A percentile compares a stretch with the other conserved stretches of the same genome.
Evolutionary conservation across 2,329 filamentous ascomycete species (phyloP).

Genomic region (Apiospora hydei): DNA sequence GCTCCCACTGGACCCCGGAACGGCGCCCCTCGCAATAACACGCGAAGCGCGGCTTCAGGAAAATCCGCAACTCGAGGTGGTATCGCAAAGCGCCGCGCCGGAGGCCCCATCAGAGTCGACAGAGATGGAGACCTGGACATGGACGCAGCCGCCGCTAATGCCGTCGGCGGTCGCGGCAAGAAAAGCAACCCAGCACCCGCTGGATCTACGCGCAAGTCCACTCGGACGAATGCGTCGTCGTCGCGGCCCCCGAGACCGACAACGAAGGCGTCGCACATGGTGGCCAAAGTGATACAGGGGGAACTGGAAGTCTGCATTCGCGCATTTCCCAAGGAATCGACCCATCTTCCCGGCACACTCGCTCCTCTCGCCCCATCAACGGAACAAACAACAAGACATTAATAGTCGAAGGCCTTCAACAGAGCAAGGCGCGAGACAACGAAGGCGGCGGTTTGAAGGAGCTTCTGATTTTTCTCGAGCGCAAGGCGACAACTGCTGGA

Average conservation of each 20-base stretch:
- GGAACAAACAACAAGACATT: slow-evolving; percentile 47
- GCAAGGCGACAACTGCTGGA: slow-evolving; percentile 67
- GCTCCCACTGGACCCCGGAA: slow-evolving; percentile 34
- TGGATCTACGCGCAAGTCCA: slow-evolving; percentile 30
- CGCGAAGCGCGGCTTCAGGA: slow-evolving; percentile 31
- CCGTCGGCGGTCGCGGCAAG: slow-evolving; percentile 38
- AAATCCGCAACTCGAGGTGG: slow-evolving; percentile 46
- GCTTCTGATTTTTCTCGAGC: slow-evolving; percentile 73
- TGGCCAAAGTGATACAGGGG: slow-evolving; percentile 52
- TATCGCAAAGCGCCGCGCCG: slow-evolving; percentile 57
- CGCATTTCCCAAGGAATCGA: slow-evolving; percentile 45
- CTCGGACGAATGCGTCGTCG: slow-evolving; percentile 31
- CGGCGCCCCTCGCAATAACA: slow-evolving; percentile 25
- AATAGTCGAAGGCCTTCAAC: slow-evolving; percentile 67
- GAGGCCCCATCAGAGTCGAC: slow-evolving; percentile 50
- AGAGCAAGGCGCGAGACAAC: slow-evolving; percentile 73
- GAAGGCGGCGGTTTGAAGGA: slow-evolving; percentile 70
- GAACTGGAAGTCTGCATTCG: slow-evolving; percentile 42
- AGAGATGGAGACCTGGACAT: slow-evolving; percentile 68
- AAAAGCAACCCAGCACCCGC: slow-evolving; percentile 33
- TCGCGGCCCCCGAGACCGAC: slow-evolving; percentile 37
- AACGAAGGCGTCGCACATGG: slow-evolving; percentile 49
- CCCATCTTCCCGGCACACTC: slow-evolving; percentile 35
- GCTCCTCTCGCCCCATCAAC: slow-evolving; percentile 32
- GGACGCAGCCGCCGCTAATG: slow-evolving; percentile 52